Base-by-base conservation (phyloP, 805 yeast species). In the Candida tallmaniae region DNA sequence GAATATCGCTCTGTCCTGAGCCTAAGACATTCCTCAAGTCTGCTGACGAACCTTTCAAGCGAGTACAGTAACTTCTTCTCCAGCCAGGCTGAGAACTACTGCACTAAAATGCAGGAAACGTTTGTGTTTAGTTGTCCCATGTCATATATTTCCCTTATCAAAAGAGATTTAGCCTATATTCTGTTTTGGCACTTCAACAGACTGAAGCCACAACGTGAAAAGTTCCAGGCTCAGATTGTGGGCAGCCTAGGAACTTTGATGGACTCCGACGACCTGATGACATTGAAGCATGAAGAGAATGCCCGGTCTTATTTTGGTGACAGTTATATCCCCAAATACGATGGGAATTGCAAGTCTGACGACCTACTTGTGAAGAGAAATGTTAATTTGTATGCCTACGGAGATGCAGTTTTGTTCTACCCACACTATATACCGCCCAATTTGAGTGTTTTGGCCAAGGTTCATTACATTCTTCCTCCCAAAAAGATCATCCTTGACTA, bases 401-500 rank as follows among this genome's bases (percentile, higher is more conserved):
- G 24, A 20, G 6, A 6, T 27, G 29, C 32, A 2, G 12, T 26
- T 10, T 24, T 29, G 11, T 40, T 37, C 14, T 24, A 28, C 30
- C 37, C 38, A 8, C 20, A 36, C 22, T 29, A 23, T 9, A 25
- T 35, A 10, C 40, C 39, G 24, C 29, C 38, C 7, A 30, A 42
- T 14, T 26, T 28, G 12, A 35, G 23, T 13, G 10, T 12, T 5
- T 23, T 32, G 15, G 24, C 35, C 9, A 40, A 31, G 20, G 20
- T 38, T 19, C 30, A 28, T 14, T 23, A 29, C 21, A 9, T 44
- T 2, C 29, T 44, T 11, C 47, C 47, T 10, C 38, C 44, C 11
- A 32, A 21, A 29, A 9, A 10, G 32, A 61, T 73, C 2, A 62
- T 78, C 5, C 68, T 78, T 68, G 46, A 69, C 29, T 58, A 76